Percentiles rank a stretch among this genome's conserved stretches.
These are phyloP conservation scores for Penicillium expansum DNA, from an alignment of 2,329 filamentous ascomycete species.

Conservation along the genomic window DNA sequence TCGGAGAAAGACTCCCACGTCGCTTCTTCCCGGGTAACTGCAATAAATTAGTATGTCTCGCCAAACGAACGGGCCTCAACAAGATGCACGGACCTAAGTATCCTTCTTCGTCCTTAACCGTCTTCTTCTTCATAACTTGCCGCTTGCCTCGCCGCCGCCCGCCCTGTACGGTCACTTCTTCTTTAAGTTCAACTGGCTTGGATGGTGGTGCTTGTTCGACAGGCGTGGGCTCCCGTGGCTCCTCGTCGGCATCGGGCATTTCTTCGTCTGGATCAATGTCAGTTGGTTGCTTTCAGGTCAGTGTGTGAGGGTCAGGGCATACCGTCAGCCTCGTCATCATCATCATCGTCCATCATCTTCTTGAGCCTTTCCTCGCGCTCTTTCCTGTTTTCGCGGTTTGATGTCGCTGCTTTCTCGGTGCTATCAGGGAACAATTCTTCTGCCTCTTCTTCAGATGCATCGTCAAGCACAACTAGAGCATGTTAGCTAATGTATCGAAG, in stretches of 20 bases:
- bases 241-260: constrained; percentile 55
- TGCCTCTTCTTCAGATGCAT: constrained; percentile 57
- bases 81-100: constrained; percentile 65
- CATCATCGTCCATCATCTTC: constrained; percentile 71
- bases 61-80: background rate
- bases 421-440: constrained; percentile 50
- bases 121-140: constrained; percentile 83
- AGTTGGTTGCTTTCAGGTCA: constrained; percentile 24
- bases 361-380: constrained; percentile 65
- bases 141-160: constrained; percentile 73
- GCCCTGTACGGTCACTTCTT: constrained; percentile 54
- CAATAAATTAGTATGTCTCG: constrained; percentile 11
- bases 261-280: constrained; percentile 50
- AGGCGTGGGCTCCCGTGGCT: constrained; percentile 38
- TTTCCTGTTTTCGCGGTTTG: constrained; percentile 50
- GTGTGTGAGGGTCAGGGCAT: constrained; percentile 40
- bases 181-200: constrained; percentile 49
- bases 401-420: constrained; percentile 36
- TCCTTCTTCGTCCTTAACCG: constrained; percentile 80
- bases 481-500: constrained; percentile 26
- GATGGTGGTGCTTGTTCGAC: constrained; percentile 35
- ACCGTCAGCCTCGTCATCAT: constrained; percentile 34
- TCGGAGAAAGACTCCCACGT: constrained; percentile 94
- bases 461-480: constrained; percentile 48
- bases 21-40: constrained; percentile 80